These are phyloP conservation scores for Bipolaris victoriae DNA, from an alignment of 2,329 filamentous ascomycete genomes.

Conservation along the genomic window DNA sequence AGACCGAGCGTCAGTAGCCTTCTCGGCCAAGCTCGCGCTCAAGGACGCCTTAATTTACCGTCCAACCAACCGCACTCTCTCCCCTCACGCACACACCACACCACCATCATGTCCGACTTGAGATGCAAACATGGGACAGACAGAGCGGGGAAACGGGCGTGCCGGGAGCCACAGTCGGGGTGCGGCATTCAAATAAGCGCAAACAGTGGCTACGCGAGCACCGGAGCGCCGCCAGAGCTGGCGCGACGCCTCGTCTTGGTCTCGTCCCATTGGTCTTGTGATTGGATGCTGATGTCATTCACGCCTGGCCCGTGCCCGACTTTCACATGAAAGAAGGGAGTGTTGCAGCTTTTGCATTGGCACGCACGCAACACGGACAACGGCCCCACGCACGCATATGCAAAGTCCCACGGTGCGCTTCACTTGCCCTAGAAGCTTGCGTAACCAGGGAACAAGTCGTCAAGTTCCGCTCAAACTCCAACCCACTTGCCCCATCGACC, in stretches of 20 bases:
- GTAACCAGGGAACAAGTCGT: constrained; percentile 9
- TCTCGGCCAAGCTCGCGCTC: neutral
- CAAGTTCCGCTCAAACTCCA: neutral
- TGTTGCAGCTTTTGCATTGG: constrained; percentile 1
- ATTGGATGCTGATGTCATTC: constrained; percentile 20
- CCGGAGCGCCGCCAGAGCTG: neutral
- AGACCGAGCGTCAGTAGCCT: neutral
- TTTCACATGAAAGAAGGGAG: constrained; percentile 21
- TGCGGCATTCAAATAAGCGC: neutral
- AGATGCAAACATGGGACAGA: neutral
- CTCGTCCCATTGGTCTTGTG: constrained; percentile 2
- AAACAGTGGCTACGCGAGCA: neutral
- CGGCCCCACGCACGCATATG: constrained; percentile 21
- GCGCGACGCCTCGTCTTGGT: no score
- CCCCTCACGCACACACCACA: neutral
- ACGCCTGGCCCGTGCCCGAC: constrained; percentile 11
- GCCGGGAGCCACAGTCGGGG: neutral
- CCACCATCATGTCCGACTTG: no score
- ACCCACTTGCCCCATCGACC: neutral
- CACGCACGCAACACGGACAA: constrained; percentile 15
- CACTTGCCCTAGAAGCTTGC: constrained; percentile 19
- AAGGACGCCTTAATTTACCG: neutral
- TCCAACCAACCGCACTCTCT: neutral
- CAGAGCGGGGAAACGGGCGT: neutral
- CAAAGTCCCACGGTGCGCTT: constrained; percentile 15